phyloP scores from a whole-genome alignment of 176 grass and related monocot genomes.

The Hsuehochloa calcarea region DNA sequence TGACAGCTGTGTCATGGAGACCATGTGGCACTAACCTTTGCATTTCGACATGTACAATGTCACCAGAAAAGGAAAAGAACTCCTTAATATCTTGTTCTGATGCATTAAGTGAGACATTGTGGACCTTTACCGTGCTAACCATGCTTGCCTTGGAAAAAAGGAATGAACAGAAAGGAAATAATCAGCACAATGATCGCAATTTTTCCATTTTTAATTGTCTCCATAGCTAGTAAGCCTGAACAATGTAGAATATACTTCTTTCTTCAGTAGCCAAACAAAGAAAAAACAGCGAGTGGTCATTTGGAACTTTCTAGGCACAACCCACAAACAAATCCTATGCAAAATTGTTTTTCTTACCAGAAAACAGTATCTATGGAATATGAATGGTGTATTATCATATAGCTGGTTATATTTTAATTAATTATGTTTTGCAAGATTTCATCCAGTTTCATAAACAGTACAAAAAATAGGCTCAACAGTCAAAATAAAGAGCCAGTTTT shows the following conservation, averaged over 20 bases:
- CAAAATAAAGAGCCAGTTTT: not conserved
- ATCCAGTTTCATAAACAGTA: not conserved
- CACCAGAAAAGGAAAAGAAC: conserved; percentile 74
- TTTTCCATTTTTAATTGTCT: not conserved
- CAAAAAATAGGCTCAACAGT: not conserved
- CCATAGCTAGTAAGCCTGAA: not conserved
- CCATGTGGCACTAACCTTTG: conserved; percentile 47
- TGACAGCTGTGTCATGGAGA: conserved; percentile 2
- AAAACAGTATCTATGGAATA: not conserved
- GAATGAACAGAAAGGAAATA: not conserved
- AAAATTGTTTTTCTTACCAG: not conserved
- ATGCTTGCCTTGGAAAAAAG: conserved; percentile 38
- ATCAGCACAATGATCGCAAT: not conserved
- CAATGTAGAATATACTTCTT: not conserved
- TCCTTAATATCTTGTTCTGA: conserved; percentile 65
- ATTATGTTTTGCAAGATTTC: not conserved
- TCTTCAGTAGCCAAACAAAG: not conserved
- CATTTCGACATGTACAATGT: conserved; percentile 64
- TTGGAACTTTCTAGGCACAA: not conserved
- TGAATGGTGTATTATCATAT: not conserved
- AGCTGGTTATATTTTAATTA: not conserved
- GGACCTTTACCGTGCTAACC: conserved; percentile 64
- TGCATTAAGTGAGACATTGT: conserved; percentile 66
- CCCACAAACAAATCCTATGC: not conserved
- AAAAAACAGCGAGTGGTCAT: not conserved